Percentiles rank a stretch among this genome's conserved stretches.
phyloP scores from a whole-genome alignment of 2,329 filamentous ascomycete species.

The Sphaerulina vaccinii region DNA sequence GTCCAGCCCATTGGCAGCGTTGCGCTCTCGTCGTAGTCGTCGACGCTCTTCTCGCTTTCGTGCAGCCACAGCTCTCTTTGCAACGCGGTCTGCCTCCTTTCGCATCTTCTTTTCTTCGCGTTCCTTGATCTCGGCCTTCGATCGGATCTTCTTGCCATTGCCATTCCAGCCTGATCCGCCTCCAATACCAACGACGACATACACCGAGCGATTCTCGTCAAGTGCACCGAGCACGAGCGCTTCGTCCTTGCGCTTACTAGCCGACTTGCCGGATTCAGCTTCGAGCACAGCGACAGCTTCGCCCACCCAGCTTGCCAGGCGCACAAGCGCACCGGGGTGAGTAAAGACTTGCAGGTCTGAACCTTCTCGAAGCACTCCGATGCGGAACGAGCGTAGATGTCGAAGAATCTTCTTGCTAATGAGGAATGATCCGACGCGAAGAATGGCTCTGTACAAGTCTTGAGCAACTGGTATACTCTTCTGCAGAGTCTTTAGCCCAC shows the following conservation, averaged over 20 bases:
- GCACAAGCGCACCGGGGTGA: conserved; percentile 87
- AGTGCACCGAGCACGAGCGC: conserved; percentile 88
- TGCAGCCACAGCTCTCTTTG: conserved; percentile 55
- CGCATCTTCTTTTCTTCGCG: conserved; percentile 62
- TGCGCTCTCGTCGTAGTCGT: conserved; percentile 58
- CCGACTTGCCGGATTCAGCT: conserved; percentile 70
- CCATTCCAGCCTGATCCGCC: conserved; percentile 69
- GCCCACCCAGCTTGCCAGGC: conserved; percentile 89
- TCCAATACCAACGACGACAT: conserved; percentile 89
- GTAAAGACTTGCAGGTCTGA: conserved; percentile 89
- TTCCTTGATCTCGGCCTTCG: conserved; percentile 47
- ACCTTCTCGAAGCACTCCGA: conserved; percentile 93
- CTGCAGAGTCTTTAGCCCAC: conserved; percentile 71
- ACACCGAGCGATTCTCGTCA: conserved; percentile 82
- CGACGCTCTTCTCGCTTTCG: conserved; percentile 57
- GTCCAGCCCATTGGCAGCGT: conserved; percentile 55
- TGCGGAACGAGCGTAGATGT: conserved; percentile 86
- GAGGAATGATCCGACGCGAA: conserved; percentile 84
- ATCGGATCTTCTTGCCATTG: conserved; percentile 55
- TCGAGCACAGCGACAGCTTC: conserved; percentile 91
- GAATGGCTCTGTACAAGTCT: conserved; percentile 86
- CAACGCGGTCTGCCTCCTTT: conserved; percentile 53
- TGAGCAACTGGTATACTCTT: conserved; percentile 78
- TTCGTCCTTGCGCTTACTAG: conserved; percentile 52
- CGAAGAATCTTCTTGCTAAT: conserved; percentile 93